These are phyloP conservation scores for Hyaloscypha variabilis DNA, from an alignment of 495 filamentous ascomycete species.

Conservation along the genomic window DNA sequence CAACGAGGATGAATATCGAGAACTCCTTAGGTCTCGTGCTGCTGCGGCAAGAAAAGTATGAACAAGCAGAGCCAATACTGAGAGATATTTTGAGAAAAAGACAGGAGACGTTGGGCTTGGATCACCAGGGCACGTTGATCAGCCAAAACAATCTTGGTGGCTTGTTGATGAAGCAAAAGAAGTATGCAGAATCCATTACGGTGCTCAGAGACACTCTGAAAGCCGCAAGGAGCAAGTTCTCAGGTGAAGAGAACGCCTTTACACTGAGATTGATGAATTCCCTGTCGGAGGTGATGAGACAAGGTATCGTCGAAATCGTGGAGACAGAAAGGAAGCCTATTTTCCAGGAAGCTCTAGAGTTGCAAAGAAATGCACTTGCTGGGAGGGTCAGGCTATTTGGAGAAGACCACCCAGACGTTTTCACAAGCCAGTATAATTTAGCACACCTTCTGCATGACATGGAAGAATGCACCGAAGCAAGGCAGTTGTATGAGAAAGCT, in stretches of 20 bases:
- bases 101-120: conserved; percentile 28
- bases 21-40: not conserved
- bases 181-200: not conserved
- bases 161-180: not conserved
- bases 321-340: not conserved
- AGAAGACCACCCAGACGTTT: not conserved
- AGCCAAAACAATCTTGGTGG: conserved; percentile 4
- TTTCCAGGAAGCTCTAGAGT: not conserved
- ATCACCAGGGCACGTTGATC: conserved; percentile 12
- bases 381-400: not conserved
- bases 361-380: not conserved
- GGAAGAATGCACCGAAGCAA: not conserved
- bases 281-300: conserved; percentile 1
- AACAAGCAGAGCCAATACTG: conserved; percentile 16
- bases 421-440: not conserved
- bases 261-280: not conserved
- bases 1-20: not conserved
- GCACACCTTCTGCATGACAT: conserved; percentile 3
- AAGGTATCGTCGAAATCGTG: not conserved
- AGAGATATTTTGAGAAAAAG: conserved; percentile 24
- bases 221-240: not conserved
- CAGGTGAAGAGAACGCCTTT: not conserved
- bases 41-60: not conserved
- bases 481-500: not conserved
- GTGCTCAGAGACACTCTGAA: not conserved